Evolutionary conservation across 495 filamentous ascomycete genomes (phyloP).

Genomic region (Hamigera avellanea): DNA sequence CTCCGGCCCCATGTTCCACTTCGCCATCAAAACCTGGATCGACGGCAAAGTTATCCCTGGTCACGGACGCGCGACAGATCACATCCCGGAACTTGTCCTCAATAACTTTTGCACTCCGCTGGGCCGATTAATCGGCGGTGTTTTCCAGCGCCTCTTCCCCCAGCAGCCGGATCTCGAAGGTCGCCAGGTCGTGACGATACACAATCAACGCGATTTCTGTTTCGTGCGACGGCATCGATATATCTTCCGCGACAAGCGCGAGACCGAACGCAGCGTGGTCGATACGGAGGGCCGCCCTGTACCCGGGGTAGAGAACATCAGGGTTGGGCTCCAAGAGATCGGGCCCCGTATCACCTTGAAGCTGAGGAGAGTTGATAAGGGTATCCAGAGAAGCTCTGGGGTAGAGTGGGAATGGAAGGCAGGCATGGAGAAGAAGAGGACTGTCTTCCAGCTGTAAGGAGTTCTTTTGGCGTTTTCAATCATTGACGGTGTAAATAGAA

Average conservation of each 20-base stretch:
- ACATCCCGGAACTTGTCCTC: slow-evolving; percentile 85
- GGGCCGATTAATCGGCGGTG: slow-evolving; percentile 75
- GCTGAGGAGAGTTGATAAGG: slow-evolving; percentile 81
- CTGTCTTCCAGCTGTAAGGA: slow-evolving; percentile 22
- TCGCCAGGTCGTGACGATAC: slow-evolving; percentile 79
- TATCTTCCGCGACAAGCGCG: slow-evolving; percentile 75
- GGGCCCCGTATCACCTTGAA: slow-evolving; percentile 81
- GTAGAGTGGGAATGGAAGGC: slow-evolving; percentile 95
- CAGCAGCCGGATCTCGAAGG: slow-evolving; percentile 70
- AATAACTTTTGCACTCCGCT: slow-evolving; percentile 94
- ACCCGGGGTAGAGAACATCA: slow-evolving; percentile 68
- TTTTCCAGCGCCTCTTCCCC: slow-evolving; percentile 78
- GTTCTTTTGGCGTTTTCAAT: no score
- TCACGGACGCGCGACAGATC: slow-evolving; percentile 78
- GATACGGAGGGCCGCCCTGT: slow-evolving; percentile 79
- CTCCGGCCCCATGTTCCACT: slow-evolving; percentile 77
- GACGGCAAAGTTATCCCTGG: slow-evolving; percentile 75
- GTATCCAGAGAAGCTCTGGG: slow-evolving; percentile 66
- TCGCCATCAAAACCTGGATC: slow-evolving; percentile 73
- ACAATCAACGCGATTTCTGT: slow-evolving; percentile 95
- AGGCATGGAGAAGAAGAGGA: slow-evolving; percentile 84
- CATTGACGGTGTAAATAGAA: no score
- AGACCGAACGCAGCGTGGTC: slow-evolving; percentile 79
- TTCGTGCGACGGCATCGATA: slow-evolving; percentile 87
- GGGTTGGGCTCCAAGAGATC: slow-evolving; percentile 74